Percentiles rank a stretch among this genome's conserved stretches.
Evolutionary conservation across 2,329 filamentous ascomycete species (phyloP).

Genomic region (Pyrenophora teres): DNA sequence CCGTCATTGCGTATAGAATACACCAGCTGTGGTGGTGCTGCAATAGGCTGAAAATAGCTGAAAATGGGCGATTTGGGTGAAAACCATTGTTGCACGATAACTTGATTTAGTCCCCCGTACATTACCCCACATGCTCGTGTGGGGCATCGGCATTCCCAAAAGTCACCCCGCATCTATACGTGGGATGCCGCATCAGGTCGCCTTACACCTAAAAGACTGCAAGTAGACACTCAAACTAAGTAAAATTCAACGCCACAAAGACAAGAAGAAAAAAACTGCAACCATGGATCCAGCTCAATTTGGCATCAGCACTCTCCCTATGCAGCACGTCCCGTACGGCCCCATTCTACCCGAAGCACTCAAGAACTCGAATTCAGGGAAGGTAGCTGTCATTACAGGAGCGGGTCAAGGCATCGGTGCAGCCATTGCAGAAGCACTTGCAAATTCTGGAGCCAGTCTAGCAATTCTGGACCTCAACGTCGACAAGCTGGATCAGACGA

Average conservation of each 20-base stretch:
- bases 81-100: no score
- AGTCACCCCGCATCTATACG: background rate
- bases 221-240: no score
- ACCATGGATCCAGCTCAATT: slow-evolving; percentile 32
- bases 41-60: no score
- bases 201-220: no score
- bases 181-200: background rate
- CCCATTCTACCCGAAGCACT: slow-evolving; percentile 23
- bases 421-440: slow-evolving; percentile 34
- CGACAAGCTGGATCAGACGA: slow-evolving; percentile 24
- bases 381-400: slow-evolving; percentile 36
- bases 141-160: background rate
- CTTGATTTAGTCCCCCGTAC: no score
- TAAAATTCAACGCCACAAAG: no score
- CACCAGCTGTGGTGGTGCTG: no score
- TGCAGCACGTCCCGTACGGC: slow-evolving; percentile 26
- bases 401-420: slow-evolving; percentile 37
- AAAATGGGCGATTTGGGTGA: no score
- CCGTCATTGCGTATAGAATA: no score
- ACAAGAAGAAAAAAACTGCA: background rate
- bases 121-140: no score
- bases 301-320: slow-evolving; percentile 24
- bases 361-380: slow-evolving; percentile 24
- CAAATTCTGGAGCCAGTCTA: slow-evolving; percentile 32
- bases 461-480: slow-evolving; percentile 35